phyloP scores from a whole-genome alignment of 805 yeast genomes.

The Candida ovalis region DNA sequence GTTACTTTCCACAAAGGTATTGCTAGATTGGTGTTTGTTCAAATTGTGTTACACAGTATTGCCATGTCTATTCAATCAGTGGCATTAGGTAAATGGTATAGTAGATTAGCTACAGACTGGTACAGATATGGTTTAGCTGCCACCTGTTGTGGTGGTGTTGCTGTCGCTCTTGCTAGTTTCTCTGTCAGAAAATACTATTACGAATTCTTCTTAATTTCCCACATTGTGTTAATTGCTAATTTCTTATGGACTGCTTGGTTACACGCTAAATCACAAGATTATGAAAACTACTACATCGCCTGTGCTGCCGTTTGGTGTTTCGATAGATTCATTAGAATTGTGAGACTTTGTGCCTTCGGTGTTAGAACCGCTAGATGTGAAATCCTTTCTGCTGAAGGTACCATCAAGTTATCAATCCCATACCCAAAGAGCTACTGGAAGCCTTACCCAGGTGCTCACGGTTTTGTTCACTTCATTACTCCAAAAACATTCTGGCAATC shows the following conservation, averaged over 20 bases:
- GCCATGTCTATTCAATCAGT: conserved; percentile 27
- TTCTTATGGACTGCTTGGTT: conserved; percentile 55
- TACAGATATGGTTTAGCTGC: conserved; percentile 33
- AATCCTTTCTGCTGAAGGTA: conserved; percentile 41
- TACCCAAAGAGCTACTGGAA: conserved; percentile 45
- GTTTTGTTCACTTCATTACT: conserved; percentile 54
- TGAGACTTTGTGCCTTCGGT: conserved; percentile 35
- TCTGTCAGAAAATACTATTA: conserved; percentile 51
- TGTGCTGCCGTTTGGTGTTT: conserved; percentile 48
- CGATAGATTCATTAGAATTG: conserved; percentile 48
- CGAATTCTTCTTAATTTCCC: conserved; percentile 58
- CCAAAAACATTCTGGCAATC: conserved; percentile 54
- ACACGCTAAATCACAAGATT: conserved; percentile 43
- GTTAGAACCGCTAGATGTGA: conserved; percentile 35
- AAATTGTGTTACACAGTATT: conserved; percentile 43
- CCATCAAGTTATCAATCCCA: conserved; percentile 43
- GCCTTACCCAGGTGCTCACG: conserved; percentile 56
- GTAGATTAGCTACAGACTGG: conserved; percentile 29
- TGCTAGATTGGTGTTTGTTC: conserved; percentile 40
- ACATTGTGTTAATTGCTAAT: conserved; percentile 49
- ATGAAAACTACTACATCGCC: conserved; percentile 32
- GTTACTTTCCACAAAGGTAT: conserved; percentile 57
- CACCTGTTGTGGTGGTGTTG: conserved; percentile 36
- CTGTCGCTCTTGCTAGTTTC: conserved; percentile 44
- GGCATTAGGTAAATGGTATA: conserved; percentile 16